Base-by-base conservation (phyloP, 352 stramenopile genomes). In the Phytophthora pluvialis region DNA sequence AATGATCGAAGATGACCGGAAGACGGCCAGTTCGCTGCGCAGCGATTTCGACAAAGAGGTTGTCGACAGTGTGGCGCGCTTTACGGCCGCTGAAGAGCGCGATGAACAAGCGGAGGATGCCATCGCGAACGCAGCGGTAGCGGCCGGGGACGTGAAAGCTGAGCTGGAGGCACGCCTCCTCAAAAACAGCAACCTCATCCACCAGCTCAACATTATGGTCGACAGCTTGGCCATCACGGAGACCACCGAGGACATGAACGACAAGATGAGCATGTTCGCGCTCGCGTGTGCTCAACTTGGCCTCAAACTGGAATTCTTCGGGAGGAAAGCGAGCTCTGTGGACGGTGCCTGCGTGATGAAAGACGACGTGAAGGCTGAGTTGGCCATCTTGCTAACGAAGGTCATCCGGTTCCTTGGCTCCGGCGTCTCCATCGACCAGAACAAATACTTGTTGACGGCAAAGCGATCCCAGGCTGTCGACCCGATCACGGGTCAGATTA, bases 181-280 rank as follows among this genome's bases (percentile, higher is more conserved):
- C 21, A 67, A 87, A 54, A 83, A 91, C 59, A 52, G 68, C 54
- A 89, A 88, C 50, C 64, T 86, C 43, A 73, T 91, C 48, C 78
- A 91, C 50, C 80, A 89, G 49, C 80, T 91, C 60, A 83, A 85
- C 62, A 80, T 77, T 5, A 80, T 88, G 70, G 78, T 91, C 5
- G 82, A 88, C 48, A 77, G 75, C 36, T 67, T 91, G 43, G 77
- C 72, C 11, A 80, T 88, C 53, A 83, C 80, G 2, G 80, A 91
- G 55, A 86, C 57, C 38, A 64, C 76, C 0, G 76, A 82, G 1
- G 77, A 69, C 2, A 87, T 86, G 78, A 78, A 91, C 13, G 78
- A 89, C 60, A 87, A 88, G 29, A 69, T 88, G 43, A 59, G 39
- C 15, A 63, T 64, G 8, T 88, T 89, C 21, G 78, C 82, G 4